Evolutionary conservation across 129 eudicot genomes (phyloP).

Genomic region (Pseudognaphalium luteoalbum): DNA sequence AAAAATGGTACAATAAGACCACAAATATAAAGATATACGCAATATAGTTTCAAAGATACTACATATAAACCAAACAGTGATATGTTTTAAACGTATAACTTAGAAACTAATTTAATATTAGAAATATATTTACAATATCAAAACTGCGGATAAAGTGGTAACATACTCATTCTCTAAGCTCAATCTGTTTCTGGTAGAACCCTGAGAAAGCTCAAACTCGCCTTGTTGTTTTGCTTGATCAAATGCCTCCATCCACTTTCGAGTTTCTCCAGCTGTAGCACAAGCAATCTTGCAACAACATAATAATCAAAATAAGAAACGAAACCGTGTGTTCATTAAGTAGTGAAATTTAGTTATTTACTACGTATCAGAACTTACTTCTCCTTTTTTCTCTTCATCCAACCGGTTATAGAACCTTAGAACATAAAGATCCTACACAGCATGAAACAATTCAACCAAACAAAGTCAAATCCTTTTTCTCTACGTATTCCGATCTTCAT

Average conservation of each 20-base stretch:
- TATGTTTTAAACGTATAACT: neutral
- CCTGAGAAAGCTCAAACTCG: constrained; percentile 77
- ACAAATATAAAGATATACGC: constrained; percentile 12
- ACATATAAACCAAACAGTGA: too few relatives aligned
- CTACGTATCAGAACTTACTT: constrained; percentile 57
- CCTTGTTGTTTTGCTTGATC: constrained; percentile 90
- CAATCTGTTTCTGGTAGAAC: constrained; percentile 67
- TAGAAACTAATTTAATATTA: neutral
- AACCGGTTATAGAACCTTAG: constrained; percentile 84
- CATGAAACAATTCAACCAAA: constrained; percentile 12
- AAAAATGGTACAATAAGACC: constrained; percentile 29
- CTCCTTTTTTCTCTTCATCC: constrained; percentile 91
- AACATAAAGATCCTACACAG: constrained; percentile 76
- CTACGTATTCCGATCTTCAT: neutral
- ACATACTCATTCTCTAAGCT: constrained; percentile 77
- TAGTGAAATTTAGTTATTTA: neutral
- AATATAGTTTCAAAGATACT: constrained; percentile 5
- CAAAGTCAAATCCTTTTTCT: constrained; percentile 1
- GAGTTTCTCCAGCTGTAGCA: constrained; percentile 84
- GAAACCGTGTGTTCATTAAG: neutral
- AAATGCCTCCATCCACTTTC: constrained; percentile 96
- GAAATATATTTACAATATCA: neutral
- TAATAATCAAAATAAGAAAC: constrained; percentile 21
- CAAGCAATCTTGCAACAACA: constrained; percentile 88
- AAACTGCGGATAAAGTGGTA: constrained; percentile 16